Base-by-base conservation (phyloP, 345 rosid genomes). In the Nasturtium officinale region DNA sequence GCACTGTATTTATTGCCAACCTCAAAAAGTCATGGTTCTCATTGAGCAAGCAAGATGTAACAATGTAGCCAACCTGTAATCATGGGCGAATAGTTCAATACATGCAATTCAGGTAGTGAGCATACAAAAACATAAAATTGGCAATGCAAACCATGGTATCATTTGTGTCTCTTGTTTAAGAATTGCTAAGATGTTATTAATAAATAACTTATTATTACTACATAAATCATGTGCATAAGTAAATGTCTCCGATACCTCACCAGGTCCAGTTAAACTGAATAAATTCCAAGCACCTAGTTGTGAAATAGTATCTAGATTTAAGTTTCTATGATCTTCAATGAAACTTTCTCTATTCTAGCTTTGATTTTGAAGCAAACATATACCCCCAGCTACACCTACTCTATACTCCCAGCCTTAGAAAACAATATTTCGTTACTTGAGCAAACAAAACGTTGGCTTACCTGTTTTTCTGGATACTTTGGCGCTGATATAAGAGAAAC, bases 401-500 rank as follows among this genome's bases (percentile, higher is more conserved):
- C 25, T 23, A 1, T 23, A 23, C 25, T 23, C 25, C 26, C 72
- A 71, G 46, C 65, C 40, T 38, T 58, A 52, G 35, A 32, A 48
- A 59, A 29, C 8, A 60, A 35, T 28, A 58, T 17, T 26, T 28
- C 25, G 2, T 23, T 9, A 42, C 16, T 54, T 25, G 48, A 63
- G 60, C 21, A 76, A 62, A 65, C 53, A 59, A 45, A 70, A 71
- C 4, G 1, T 38, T 52, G 50, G 35, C 37, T 61, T 77, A 86
- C 99, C 96, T 90, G 99, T 80, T 96, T 96, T 81, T 96, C 98
- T 21, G 99, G 99, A 82, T 90, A 96, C 79, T 96, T 96, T 23
- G 98, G 99, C 23, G 98, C 99, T 29, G 99, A 96, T 82, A 96
- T 96, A 81, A 92, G 88, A 68, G 99, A 96, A 71, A 96, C 99